Conservation (phyloP, 2,329 filamentous ascomycete species). For the Talaromyces pinophilus region DNA sequence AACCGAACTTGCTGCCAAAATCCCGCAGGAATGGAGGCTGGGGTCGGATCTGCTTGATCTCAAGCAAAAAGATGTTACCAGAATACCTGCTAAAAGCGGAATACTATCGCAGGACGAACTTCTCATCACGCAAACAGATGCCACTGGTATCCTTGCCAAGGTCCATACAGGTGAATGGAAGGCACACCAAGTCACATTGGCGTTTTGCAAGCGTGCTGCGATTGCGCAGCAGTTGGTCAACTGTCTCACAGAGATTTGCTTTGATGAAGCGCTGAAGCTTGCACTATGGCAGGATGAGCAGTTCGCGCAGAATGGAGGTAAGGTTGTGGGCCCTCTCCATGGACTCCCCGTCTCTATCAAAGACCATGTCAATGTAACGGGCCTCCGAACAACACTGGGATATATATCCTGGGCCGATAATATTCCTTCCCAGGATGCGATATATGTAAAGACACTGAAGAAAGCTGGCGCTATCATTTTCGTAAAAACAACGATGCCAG, state of each 20-base stretch:
- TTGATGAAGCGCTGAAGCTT: conserved; percentile 36
- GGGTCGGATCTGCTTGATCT: too few relatives aligned
- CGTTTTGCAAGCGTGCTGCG: conserved; percentile 40
- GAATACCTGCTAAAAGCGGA: background rate
- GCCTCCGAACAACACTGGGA: background rate
- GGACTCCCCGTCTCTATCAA: conserved; percentile 45
- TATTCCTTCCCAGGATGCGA: background rate
- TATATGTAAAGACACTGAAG: background rate
- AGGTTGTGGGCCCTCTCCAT: conserved; percentile 40
- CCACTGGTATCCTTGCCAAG: background rate
- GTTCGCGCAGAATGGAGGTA: conserved; percentile 29
- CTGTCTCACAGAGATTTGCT: conserved; percentile 44
- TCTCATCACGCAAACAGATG: background rate
- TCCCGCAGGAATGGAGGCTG: background rate
- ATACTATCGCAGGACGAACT: background rate
- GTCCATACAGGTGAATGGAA: conserved; percentile 38
- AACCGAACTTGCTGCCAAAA: background rate
- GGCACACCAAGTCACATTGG: conserved; percentile 49
- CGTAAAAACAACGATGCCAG: conserved; percentile 58
- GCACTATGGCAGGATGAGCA: conserved; percentile 41
- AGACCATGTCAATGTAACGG: conserved; percentile 39
- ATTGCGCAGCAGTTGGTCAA: conserved; percentile 29
- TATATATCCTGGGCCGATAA: background rate
- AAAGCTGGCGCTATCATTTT: conserved; percentile 45
- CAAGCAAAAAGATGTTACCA: background rate